Conservation (phyloP, 1,139 yeast species). For the Meyerozyma athensensis region DNA sequence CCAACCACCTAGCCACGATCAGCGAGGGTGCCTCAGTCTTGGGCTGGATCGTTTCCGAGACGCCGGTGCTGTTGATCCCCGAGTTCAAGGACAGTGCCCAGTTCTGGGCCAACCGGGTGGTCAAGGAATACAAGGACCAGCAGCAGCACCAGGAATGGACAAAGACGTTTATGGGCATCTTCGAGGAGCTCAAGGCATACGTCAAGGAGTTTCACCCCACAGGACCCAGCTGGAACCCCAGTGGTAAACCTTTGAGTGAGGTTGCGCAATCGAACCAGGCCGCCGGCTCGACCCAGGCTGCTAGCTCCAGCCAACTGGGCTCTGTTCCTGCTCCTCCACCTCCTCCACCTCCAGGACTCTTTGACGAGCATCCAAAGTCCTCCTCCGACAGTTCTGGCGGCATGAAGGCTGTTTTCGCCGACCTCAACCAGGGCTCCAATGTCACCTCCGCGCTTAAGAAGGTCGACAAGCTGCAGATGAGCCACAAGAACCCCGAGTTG, state of each 20-base stretch:
- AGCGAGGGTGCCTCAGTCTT: constrained; percentile 87
- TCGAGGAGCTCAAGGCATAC: constrained; percentile 66
- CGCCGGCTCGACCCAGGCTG: constrained; percentile 16
- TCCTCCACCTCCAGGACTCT: constrained; percentile 77
- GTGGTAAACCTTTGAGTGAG: constrained; percentile 44
- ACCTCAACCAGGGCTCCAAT: constrained; percentile 75
- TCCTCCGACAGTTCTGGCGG: constrained; percentile 42
- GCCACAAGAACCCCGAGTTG: constrained; percentile 86
- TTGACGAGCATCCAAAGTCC: constrained; percentile 33
- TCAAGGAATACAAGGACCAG: constrained; percentile 79
- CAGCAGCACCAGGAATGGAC: constrained; percentile 77
- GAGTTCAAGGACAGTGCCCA: constrained; percentile 90
- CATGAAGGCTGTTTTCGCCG: constrained; percentile 88
- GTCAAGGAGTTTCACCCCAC: constrained; percentile 75
- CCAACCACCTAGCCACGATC: constrained; percentile 73
- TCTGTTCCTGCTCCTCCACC: constrained; percentile 42
- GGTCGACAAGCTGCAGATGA: constrained; percentile 91
- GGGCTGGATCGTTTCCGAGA: constrained; percentile 81
- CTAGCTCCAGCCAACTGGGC: constrained; percentile 20
- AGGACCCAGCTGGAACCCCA: constrained; percentile 74
- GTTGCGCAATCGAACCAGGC: constrained; percentile 16
- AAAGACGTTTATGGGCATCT: constrained; percentile 52
- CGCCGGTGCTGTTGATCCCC: constrained; percentile 67
- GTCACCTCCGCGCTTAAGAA: constrained; percentile 85
- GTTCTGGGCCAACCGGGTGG: constrained; percentile 87